Evolutionary conservation across 2,329 filamentous ascomycete species (phyloP).

Genomic region (Pleoardoris graminearum): DNA sequence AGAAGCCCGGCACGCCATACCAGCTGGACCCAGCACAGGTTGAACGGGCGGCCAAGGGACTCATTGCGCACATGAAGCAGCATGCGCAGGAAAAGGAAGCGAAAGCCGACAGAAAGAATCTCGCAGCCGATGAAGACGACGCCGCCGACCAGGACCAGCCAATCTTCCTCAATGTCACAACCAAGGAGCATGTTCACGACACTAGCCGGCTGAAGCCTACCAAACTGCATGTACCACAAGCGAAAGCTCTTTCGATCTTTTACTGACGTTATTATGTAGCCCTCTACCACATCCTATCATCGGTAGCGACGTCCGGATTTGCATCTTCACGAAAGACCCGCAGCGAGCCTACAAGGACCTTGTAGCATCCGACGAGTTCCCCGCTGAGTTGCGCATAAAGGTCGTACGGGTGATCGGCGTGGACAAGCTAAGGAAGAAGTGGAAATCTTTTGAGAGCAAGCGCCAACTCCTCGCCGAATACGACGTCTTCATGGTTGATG

Average conservation of each 20-base stretch:
- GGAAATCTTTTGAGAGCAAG: slow-evolving; percentile 78
- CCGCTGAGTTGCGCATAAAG: slow-evolving; percentile 52
- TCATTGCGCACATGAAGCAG: slow-evolving; percentile 61
- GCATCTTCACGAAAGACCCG: slow-evolving; percentile 80
- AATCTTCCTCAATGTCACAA: slow-evolving; percentile 66
- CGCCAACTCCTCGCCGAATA: slow-evolving; percentile 83
- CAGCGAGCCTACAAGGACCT: slow-evolving; percentile 92
- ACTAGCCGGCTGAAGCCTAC: slow-evolving; percentile 79
- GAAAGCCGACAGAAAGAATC: slow-evolving; percentile 56
- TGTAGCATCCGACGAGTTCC: slow-evolving; percentile 68
- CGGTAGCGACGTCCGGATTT: slow-evolving; percentile 69
- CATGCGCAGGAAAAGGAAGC: slow-evolving; percentile 53
- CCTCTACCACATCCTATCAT: slow-evolving; percentile 74
- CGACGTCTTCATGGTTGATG: slow-evolving; percentile 92
- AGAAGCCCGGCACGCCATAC: slow-evolving; percentile 43
- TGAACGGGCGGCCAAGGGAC: slow-evolving; percentile 61
- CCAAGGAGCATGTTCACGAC: slow-evolving; percentile 70
- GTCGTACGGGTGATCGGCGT: slow-evolving; percentile 72
- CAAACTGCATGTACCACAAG: slow-evolving; percentile 62
- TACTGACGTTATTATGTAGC: slow-evolving; percentile 27
- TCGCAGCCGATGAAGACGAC: slow-evolving; percentile 54
- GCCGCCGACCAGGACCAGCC: slow-evolving; percentile 53
- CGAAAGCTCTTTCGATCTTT: neutral
- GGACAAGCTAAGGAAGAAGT: slow-evolving; percentile 85
- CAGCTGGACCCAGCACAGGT: slow-evolving; percentile 56